phyloP scores from a whole-genome alignment of 2,329 filamentous ascomycete genomes.

The Exophiala aquamarina region DNA sequence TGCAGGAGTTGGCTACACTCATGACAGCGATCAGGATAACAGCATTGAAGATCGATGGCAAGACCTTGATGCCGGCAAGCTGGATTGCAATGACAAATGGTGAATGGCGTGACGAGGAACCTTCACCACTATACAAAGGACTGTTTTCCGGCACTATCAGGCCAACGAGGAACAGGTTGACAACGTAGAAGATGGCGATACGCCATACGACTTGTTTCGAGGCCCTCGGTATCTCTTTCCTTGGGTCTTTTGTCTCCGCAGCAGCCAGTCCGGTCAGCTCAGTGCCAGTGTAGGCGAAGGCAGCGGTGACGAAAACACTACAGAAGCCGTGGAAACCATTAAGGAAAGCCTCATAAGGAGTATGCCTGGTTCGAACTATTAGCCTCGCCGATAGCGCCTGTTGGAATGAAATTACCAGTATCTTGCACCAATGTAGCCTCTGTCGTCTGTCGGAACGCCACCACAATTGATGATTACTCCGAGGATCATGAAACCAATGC shows the following conservation, averaged over 20 bases:
- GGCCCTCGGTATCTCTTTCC: constrained; percentile 76
- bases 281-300: constrained; percentile 63
- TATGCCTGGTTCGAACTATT: constrained; percentile 27
- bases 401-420: constrained; percentile 53
- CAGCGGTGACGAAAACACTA: constrained; percentile 63
- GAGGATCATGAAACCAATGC: constrained; percentile 69
- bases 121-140: constrained; percentile 57
- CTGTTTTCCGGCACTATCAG: constrained; percentile 65
- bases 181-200: constrained; percentile 85
- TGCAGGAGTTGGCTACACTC: constrained; percentile 86
- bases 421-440: constrained; percentile 26
- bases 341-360: constrained; percentile 68
- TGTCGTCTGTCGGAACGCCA: constrained; percentile 44
- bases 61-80: constrained; percentile 74
- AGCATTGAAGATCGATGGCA: constrained; percentile 90
- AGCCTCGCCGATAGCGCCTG: constrained; percentile 58
- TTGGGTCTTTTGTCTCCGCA: constrained; percentile 59
- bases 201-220: constrained; percentile 94
- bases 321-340: constrained; percentile 67
- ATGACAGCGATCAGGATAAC: constrained; percentile 89
- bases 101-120: constrained; percentile 71
- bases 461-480: constrained; percentile 84
- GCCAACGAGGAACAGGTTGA: constrained; percentile 77
- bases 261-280: constrained; percentile 62
- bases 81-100: constrained; percentile 93